These are phyloP conservation scores for Zelonia costaricensis DNA, from an alignment of 208 protist genomes.

Conservation along the genomic window DNA sequence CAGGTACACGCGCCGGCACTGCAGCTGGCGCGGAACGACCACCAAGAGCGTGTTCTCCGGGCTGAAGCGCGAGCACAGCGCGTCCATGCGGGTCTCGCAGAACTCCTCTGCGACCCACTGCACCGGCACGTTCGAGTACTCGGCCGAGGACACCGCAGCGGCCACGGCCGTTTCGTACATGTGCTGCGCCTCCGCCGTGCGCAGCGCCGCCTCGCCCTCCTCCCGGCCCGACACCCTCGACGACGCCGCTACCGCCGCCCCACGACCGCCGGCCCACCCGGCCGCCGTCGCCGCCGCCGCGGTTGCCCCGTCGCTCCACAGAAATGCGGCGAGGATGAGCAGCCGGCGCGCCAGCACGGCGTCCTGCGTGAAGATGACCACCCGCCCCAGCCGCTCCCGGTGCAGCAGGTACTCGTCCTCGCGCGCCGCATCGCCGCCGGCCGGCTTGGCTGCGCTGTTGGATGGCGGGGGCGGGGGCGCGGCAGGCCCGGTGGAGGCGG, in stretches of 20 bases:
- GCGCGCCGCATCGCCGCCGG: not conserved
- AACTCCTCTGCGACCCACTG: conserved; percentile 80
- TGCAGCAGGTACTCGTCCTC: conserved; percentile 31
- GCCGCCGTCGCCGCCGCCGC: not conserved
- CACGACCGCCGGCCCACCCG: not conserved
- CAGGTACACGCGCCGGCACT: conserved; percentile 51
- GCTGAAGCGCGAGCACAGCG: conserved; percentile 49
- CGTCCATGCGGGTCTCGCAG: conserved; percentile 20
- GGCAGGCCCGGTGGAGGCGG: not conserved
- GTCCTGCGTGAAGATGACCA: conserved; percentile 69
- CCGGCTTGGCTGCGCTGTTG: not conserved
- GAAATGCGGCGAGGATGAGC: conserved; percentile 56
- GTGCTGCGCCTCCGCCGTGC: conserved; percentile 20
- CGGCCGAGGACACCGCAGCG: conserved; percentile 40
- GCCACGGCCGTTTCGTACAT: conserved; percentile 54
- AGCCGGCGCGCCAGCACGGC: conserved; percentile 43
- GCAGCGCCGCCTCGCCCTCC: not conserved
- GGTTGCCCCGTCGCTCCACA: conserved; percentile 24
- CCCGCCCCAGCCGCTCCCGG: conserved; percentile 38
- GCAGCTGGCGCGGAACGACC: conserved; percentile 56
- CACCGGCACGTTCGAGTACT: conserved; percentile 53
- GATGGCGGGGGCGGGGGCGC: not conserved
- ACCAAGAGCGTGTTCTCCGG: conserved; percentile 67
- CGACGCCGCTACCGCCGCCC: not conserved
- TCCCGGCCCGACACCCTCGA: not conserved